These are phyloP conservation scores for Aspergillus chevalieri DNA, from an alignment of 2,329 filamentous ascomycete species.

Conservation along the genomic window DNA sequence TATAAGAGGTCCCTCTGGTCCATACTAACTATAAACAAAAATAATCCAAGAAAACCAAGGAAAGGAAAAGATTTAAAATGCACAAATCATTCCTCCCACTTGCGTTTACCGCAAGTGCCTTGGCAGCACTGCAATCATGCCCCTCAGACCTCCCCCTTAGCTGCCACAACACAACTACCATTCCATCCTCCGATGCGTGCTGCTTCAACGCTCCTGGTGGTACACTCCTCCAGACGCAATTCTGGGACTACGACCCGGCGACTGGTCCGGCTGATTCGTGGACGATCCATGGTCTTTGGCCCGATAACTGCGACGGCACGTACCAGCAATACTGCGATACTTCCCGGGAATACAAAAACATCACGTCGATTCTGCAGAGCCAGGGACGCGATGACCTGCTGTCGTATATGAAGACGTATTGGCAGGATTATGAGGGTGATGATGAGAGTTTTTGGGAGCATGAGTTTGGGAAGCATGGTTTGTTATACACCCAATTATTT, in stretches of 20 bases:
- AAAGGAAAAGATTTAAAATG: neutral
- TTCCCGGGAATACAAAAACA: slow-evolving; percentile 51
- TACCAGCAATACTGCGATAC: slow-evolving; percentile 52
- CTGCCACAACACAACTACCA: slow-evolving; percentile 49
- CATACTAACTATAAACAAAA: neutral
- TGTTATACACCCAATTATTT: neutral
- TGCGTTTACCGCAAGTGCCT: slow-evolving; percentile 12
- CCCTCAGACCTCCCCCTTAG: slow-evolving; percentile 41
- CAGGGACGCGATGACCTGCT: slow-evolving; percentile 48
- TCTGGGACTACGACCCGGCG: slow-evolving; percentile 53
- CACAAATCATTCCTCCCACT: slow-evolving; percentile 20
- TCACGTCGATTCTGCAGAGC: slow-evolving; percentile 48
- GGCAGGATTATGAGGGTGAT: slow-evolving; percentile 51
- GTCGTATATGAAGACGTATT: slow-evolving; percentile 55
- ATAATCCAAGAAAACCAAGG: neutral
- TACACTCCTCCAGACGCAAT: slow-evolving; percentile 53
- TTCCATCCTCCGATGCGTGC: slow-evolving; percentile 42
- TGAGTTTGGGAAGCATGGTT: slow-evolving; percentile 64
- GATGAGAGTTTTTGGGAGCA: slow-evolving; percentile 61
- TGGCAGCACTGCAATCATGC: slow-evolving; percentile 23
- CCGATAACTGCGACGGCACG: slow-evolving; percentile 51
- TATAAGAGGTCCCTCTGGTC: neutral
- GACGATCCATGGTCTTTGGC: slow-evolving; percentile 55
- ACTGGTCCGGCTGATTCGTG: slow-evolving; percentile 52
- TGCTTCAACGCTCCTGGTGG: slow-evolving; percentile 57